These are phyloP conservation scores for Pilaira anomala DNA, from an alignment of 192 early-diverging fungal species.

Conservation along the genomic window DNA sequence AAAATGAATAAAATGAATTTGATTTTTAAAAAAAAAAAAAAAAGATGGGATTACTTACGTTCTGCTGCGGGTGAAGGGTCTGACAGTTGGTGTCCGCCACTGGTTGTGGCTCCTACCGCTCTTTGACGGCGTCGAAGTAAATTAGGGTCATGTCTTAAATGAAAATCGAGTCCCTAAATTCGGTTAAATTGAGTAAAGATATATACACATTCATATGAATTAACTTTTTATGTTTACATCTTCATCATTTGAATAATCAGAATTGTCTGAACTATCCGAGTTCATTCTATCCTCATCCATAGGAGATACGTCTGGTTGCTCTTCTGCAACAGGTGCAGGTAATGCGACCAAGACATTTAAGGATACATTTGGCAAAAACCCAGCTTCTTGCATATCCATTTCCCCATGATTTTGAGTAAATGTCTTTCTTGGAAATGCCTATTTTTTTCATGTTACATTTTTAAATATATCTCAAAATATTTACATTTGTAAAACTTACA, in stretches of 20 bases:
- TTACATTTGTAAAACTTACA: background rate
- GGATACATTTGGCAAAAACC: slow-evolving; percentile 18
- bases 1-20: too few species aligned
- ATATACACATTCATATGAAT: background rate
- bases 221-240: too few species aligned
- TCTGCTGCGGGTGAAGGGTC: background rate
- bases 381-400: slow-evolving; percentile 15
- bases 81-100: background rate
- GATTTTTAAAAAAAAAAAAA: too few species aligned
- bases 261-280: background rate
- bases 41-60: too few species aligned
- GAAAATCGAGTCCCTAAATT: too few species aligned
- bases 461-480: too few species aligned
- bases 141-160: background rate
- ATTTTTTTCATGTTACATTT: background rate
- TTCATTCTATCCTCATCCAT: too few species aligned
- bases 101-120: background rate
- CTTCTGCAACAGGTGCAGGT: background rate
- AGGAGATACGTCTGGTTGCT: too few species aligned
- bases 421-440: slow-evolving; percentile 15
- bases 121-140: background rate
- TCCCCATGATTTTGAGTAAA: slow-evolving; percentile 7
- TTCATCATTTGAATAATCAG: background rate
- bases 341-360: background rate
- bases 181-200: too few species aligned